A percentile compares a stretch with the other conserved stretches of the same genome.
These are phyloP conservation scores for Chaetomium olivaceum DNA, from an alignment of 2,329 filamentous ascomycete genomes.

Conservation along the genomic window DNA sequence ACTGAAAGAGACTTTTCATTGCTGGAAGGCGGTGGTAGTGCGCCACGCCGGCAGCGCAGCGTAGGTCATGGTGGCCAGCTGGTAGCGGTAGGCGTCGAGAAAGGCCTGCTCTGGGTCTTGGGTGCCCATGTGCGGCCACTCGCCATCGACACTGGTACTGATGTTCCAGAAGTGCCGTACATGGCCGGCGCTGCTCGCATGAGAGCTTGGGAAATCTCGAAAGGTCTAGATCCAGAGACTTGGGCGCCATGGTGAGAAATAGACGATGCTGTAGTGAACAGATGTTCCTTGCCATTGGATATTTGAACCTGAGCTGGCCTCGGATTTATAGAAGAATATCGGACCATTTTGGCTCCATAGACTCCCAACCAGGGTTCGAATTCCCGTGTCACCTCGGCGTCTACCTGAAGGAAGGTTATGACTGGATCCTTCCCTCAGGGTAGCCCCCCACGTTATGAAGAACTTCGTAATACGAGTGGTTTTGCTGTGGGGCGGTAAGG, in stretches of 20 bases:
- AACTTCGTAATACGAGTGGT: neutral
- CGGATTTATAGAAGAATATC: neutral
- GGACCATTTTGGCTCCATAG: neutral
- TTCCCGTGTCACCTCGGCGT: neutral
- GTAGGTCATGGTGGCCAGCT: neutral
- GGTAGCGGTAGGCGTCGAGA: neutral
- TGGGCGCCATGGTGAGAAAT: neutral
- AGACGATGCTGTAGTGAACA: neutral
- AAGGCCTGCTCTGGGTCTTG: neutral
- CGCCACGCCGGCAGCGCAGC: neutral
- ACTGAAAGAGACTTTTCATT: neutral
- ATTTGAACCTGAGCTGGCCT: neutral
- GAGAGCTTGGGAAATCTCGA: neutral
- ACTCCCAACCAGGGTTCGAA: neutral
- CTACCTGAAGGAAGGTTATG: neutral
- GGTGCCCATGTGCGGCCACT: neutral
- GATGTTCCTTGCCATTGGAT: neutral
- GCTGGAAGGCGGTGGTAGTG: neutral
- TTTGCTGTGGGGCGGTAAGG: neutral
- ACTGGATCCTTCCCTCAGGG: neutral
- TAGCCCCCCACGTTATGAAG: neutral
- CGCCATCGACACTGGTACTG: neutral
- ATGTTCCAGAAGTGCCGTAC: neutral
- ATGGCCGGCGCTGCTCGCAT: neutral
- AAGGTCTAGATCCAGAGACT: neutral